Conservation (phyloP, 2,329 filamentous ascomycete genomes). For the Triangularia verruculosa region DNA sequence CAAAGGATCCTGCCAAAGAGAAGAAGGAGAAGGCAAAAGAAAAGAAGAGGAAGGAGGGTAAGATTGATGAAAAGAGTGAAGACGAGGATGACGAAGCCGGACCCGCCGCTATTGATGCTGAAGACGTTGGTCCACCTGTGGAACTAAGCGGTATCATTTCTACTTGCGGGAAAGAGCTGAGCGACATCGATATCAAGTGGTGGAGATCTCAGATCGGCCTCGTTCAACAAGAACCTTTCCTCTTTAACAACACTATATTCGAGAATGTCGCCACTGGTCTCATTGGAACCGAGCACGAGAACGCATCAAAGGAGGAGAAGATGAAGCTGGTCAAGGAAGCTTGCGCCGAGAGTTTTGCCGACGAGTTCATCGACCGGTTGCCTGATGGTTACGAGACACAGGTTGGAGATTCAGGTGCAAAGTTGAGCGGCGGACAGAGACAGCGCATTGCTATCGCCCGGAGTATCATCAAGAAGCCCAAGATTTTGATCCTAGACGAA, state of each 20-base stretch:
- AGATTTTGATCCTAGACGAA: conserved; percentile 68
- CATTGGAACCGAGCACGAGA: conserved; percentile 39
- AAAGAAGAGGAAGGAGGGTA: conserved; percentile 26
- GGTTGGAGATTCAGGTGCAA: conserved; percentile 75
- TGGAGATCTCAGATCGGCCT: conserved; percentile 48
- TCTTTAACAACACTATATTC: conserved; percentile 48
- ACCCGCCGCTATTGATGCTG: conserved; percentile 32
- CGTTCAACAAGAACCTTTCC: conserved; percentile 41
- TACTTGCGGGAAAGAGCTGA: conserved; percentile 52
- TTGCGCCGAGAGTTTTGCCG: conserved; percentile 64
- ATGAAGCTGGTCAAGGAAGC: conserved; percentile 59
- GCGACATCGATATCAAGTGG: conserved; percentile 62
- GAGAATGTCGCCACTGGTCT: conserved; percentile 54
- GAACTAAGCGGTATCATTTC: conserved; percentile 51
- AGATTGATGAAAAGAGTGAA: conserved; percentile 24
- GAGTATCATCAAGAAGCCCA: conserved; percentile 62
- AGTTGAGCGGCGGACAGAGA: conserved; percentile 72
- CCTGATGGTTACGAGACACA: conserved; percentile 65
- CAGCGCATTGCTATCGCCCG: conserved; percentile 69
- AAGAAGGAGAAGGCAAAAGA: conserved; percentile 35
- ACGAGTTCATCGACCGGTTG: conserved; percentile 64
- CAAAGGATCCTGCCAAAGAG: conserved; percentile 45
- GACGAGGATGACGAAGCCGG: conserved; percentile 32
- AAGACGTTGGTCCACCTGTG: conserved; percentile 37
- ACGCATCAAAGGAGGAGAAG: conserved; percentile 41